These are phyloP conservation scores for Flaveria brownii DNA, from an alignment of 129 eudicot genomes.

Conservation along the genomic window DNA sequence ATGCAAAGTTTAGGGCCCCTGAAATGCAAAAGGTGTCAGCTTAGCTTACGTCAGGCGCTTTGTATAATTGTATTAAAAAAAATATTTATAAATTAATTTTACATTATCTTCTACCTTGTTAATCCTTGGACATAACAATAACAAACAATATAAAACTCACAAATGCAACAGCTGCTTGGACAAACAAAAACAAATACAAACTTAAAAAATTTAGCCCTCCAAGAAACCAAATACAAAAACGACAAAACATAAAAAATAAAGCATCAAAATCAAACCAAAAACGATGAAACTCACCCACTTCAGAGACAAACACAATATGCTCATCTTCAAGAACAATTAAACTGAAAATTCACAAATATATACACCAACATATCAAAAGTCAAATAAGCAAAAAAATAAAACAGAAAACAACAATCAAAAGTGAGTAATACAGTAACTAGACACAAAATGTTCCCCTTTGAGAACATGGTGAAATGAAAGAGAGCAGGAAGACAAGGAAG, in stretches of 20 bases:
- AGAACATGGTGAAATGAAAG: conserved; percentile 20
- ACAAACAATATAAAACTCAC: background rate
- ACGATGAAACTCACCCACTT: conserved; percentile 10
- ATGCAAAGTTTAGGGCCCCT: background rate
- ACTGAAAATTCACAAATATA: background rate
- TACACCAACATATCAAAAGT: background rate
- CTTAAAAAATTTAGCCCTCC: background rate
- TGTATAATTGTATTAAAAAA: background rate
- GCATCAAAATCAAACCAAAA: conserved; percentile 6
- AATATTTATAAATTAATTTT: background rate
- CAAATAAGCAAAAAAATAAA: conserved; percentile 12
- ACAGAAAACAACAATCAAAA: conserved; percentile 14
- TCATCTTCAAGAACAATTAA: conserved; percentile 8
- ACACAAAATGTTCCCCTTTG: background rate
- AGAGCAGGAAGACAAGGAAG: conserved; percentile 7
- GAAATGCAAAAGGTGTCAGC: too few species aligned
- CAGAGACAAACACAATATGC: background rate
- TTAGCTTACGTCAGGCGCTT: background rate
- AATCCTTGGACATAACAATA: background rate
- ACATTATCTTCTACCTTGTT: background rate
- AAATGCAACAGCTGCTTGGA: background rate
- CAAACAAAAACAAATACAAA: background rate
- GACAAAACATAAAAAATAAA: conserved; percentile 3
- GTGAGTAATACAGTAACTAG: conserved; percentile 3
- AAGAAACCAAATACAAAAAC: background rate